Conservation (phyloP, 768 basidiomycete species). For the Crassisporium funariophilum region DNA sequence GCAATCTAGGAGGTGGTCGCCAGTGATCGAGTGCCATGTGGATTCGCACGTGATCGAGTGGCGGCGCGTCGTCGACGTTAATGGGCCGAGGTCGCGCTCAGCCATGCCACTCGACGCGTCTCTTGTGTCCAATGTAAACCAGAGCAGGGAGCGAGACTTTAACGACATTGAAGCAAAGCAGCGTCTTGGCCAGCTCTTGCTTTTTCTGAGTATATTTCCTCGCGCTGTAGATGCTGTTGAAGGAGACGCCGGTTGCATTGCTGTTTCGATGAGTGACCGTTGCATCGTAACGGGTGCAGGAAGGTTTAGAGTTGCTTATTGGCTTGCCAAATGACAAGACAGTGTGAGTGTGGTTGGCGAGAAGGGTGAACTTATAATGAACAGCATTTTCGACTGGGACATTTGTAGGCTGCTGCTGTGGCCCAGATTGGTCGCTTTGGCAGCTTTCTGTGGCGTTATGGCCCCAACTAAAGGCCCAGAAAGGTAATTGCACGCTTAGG, state of each 20-base stretch:
- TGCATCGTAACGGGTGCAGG: too few relatives aligned
- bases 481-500: not conserved
- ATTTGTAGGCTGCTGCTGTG: not conserved
- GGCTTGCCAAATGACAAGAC: too few relatives aligned
- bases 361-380: too few relatives aligned
- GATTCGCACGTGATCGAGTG: constrained; percentile 20
- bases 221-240: too few relatives aligned
- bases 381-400: not conserved
- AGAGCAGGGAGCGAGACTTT: not conserved
- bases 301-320: too few relatives aligned
- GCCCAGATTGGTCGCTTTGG: not conserved
- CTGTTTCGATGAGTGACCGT: too few relatives aligned
- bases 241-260: too few relatives aligned
- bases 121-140: not conserved
- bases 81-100: not conserved
- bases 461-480: not conserved
- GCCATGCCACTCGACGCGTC: constrained; percentile 4
- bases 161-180: too few relatives aligned
- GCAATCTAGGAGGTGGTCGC: not conserved
- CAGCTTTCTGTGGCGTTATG: not conserved
- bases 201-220: too few relatives aligned
- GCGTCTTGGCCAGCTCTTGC: too few relatives aligned
- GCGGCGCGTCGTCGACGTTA: constrained; percentile 15
- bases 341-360: too few relatives aligned
- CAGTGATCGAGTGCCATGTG: constrained; percentile 6